A percentile compares a stretch with the other conserved stretches of the same genome.
Conservation (phyloP, 371 early-diverging fungal species). For the Actinomortierella wolfii region DNA sequence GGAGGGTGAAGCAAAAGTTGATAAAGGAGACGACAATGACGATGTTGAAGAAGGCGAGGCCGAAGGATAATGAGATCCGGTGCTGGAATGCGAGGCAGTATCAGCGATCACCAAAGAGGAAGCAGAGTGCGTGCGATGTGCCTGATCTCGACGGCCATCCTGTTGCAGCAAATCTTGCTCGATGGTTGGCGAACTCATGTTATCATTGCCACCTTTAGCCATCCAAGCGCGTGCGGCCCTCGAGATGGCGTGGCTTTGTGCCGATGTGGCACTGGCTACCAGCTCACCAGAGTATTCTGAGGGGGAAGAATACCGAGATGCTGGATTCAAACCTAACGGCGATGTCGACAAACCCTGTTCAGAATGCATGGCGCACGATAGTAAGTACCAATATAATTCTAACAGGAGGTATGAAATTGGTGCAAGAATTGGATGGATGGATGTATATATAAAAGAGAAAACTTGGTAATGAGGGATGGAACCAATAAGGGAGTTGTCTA, state of each 20-base stretch:
- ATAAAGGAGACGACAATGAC: slow-evolving; percentile 4
- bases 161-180: neutral
- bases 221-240: neutral
- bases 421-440: no score
- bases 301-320: no score
- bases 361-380: no score
- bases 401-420: no score
- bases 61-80: neutral
- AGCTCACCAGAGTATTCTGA: no score
- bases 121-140: neutral
- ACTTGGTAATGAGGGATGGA: no score
- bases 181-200: slow-evolving; percentile 1
- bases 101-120: neutral
- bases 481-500: no score
- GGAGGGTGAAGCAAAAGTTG: slow-evolving; percentile 2
- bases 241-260: slow-evolving; percentile 1
- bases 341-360: no score
- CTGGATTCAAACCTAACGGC: no score
- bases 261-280: no score
- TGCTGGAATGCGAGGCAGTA: slow-evolving; percentile 14
- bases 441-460: no score
- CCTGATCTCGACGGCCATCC: neutral
- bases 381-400: no score
- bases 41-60: slow-evolving; percentile 5
- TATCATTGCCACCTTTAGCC: neutral